Base-by-base conservation (phyloP, 768 basidiomycete species). In the Lactarius trivialis region DNA sequence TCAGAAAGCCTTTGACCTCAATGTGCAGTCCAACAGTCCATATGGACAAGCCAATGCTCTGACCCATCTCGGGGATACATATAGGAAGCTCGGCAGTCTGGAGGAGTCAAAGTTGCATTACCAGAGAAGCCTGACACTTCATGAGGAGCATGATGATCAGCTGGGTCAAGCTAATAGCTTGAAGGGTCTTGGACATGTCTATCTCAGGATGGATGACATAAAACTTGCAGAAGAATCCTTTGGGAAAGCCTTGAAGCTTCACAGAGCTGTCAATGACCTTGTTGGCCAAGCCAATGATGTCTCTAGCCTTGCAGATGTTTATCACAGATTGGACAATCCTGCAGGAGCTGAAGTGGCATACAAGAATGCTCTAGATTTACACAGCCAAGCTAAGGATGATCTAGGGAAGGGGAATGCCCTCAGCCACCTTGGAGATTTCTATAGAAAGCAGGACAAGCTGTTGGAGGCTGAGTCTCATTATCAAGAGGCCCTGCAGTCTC, bases 21-120 rank as follows among this genome's bases (percentile, higher is more conserved):
- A 63, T 15, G 26, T 53, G 17, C 33, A 43, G 24, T 39, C 39
- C 1, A n/a, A 51, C 9, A 54, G 26, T 37, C 30, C 51, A 0
- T 55, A 37, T 39, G 64, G 64, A n/a, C 55, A 65, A 55, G 64
- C 64, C 14, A 65, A 65, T 49, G 64, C 49, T 15, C 50, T 65
- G 30, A 63, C 37, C 8, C 64, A 63, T 52, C 56, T 65, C 1
- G 64, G 61, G 34, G 60, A 63, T 32, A 54, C 51, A 5, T 63
- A 50, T 9, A 53, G 61, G 21, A 65, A 50, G 52, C 60, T 65
- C 2, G 61, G 64, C n/a, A 4, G 55, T 6, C 32, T 57, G 7
- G 34, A 57, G 12, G 56, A 58, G 43, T 63, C 64, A 3, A 9
- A 36, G 26, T 26, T 15, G 1, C 17, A 43, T 28, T 65, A 63